A percentile compares a stretch with the other conserved stretches of the same genome.
Conservation (phyloP, 73 alveolate species). For the Paramecium biaurelia region DNA sequence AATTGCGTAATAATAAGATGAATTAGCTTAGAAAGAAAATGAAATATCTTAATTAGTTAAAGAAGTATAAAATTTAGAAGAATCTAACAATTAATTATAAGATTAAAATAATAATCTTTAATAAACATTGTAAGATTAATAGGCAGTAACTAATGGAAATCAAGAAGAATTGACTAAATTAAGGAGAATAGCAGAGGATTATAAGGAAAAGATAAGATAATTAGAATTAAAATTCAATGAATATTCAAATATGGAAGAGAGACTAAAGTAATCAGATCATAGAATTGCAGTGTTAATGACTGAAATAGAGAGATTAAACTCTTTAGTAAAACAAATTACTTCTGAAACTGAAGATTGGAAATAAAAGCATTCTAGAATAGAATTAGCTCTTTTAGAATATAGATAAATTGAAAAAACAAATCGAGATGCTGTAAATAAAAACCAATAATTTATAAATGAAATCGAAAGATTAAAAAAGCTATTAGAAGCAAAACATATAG, state of each 20-base stretch:
- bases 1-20: neutral
- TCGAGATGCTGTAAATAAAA: conserved; percentile 20
- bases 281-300: conserved; percentile 52
- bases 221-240: neutral
- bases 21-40: neutral
- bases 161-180: neutral
- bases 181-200: conserved; percentile 20
- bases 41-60: neutral
- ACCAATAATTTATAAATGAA: neutral
- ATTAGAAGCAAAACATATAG: conserved; percentile 34
- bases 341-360: conserved; percentile 31
- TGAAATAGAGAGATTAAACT: conserved; percentile 43
- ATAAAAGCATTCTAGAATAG: conserved; percentile 34
- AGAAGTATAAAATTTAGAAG: conserved; percentile 4
- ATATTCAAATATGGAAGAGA: neutral
- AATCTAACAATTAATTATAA: neutral
- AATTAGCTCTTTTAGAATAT: conserved; percentile 27
- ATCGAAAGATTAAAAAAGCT: conserved; percentile 31
- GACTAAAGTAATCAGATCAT: conserved; percentile 34
- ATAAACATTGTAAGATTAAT: neutral
- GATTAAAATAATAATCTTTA: neutral
- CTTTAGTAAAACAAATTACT: neutral
- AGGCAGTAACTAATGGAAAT: neutral
- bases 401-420: conserved; percentile 38
- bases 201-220: conserved; percentile 8